These are phyloP conservation scores for Talaromyces sp. DNA, from an alignment of 2,329 filamentous ascomycete species.

Conservation along the genomic window DNA sequence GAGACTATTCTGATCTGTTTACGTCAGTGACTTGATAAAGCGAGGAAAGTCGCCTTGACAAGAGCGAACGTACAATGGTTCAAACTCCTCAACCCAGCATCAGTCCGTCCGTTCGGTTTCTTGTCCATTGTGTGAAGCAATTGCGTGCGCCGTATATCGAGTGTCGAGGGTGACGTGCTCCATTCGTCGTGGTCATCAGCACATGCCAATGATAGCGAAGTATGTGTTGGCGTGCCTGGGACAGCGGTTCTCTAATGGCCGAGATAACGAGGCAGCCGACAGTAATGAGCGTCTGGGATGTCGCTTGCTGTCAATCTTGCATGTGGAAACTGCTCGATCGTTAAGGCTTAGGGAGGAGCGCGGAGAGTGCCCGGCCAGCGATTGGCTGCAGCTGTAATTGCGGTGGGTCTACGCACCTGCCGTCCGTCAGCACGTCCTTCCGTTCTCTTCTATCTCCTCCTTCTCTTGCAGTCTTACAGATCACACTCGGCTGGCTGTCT, in stretches of 20 bases:
- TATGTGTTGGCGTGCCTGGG: neutral
- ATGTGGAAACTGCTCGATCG: neutral
- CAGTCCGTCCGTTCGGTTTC: conserved; percentile 24
- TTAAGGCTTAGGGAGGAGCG: neutral
- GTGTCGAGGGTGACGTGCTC: conserved; percentile 15
- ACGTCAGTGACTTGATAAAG: neutral
- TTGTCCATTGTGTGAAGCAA: conserved; percentile 37
- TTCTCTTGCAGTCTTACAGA: too few species aligned
- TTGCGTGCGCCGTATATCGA: conserved; percentile 16
- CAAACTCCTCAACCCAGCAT: conserved; percentile 67
- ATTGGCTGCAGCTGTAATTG: conserved; percentile 7
- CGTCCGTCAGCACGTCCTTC: neutral
- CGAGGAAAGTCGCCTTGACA: neutral
- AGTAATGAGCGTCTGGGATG: neutral
- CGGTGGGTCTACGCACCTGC: neutral
- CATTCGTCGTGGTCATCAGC: conserved; percentile 19
- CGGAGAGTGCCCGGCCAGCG: neutral
- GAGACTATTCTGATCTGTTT: conserved; percentile 73
- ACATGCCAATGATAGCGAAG: neutral
- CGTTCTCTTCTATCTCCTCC: neutral
- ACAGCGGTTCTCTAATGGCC: neutral
- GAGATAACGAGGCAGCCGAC: neutral
- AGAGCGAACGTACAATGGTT: conserved; percentile 63
- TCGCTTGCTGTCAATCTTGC: neutral
- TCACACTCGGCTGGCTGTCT: neutral